Evolutionary conservation across 208 protist genomes (phyloP), one percentile per base, ranked within the genome.

Genomic region (Trypanosoma mega): DNA sequence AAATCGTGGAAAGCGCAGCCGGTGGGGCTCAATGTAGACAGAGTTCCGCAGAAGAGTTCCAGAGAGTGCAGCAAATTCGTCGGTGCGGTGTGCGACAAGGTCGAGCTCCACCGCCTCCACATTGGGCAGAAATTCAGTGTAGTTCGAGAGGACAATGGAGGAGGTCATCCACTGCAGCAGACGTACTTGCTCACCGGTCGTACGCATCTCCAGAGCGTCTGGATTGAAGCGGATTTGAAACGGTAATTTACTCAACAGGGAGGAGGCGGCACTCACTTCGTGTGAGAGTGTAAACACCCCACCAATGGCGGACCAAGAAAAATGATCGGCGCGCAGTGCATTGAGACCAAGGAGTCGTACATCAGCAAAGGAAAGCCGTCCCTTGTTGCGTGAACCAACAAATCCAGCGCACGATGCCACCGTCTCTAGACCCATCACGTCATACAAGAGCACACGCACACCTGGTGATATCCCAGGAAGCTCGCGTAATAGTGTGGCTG

Each of bases 161-260:
- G 68, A 90, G 43, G 76, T 72, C 21, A 94, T 74, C 75, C 82
- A 90, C 76, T 86, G 83, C 24, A 92, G 69, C 21, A 89, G 65
- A 44, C 76, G 52, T 11, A 72, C 72, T 67, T 89, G 83, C 57
- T 85, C 47, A 7, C 55, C 59, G 16, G 74, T 50, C 46, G 68
- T 82, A 54, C 68, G 68, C 39, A 50, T 27, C 3, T 69, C 70
- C 26, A 88, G 78, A 39, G 67, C 52, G 36, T 71, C 67, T 0
- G 76, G 75, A 33, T 82, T 72, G 53, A 82, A 91, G 31, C 75
- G 67, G 27, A 94, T 83, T 43, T 70, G 67, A 53, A 76, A 81
- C 0, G 78, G 81, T 26, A 90, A 76, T 56, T 68, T 51, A 26
- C 68, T 48, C 33, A 94, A 50, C 11, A 88, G 63, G 27, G 74